Evolutionary conservation across 2,329 filamentous ascomycete species (phyloP).

Genomic region (Neurospora sp.): DNA sequence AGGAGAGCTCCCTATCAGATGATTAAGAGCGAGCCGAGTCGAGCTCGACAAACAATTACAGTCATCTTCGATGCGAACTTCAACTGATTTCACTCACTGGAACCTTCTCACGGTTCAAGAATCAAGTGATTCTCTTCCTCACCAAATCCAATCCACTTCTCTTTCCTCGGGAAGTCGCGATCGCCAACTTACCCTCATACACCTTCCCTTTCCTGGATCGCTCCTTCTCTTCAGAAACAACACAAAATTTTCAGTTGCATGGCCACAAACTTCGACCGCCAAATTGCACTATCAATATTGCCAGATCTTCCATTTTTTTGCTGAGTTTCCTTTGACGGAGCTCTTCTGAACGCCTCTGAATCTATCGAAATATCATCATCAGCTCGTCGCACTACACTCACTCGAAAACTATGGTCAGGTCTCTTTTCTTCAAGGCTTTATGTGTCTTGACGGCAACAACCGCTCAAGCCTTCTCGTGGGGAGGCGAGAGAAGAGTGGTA

Average conservation of each 20-base stretch:
- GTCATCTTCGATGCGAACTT: background rate
- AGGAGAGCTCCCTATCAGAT: background rate
- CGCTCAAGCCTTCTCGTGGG: slow-evolving; percentile 10
- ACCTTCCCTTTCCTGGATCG: background rate
- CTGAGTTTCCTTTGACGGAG: background rate
- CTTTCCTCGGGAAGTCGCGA: background rate
- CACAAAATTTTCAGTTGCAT: background rate
- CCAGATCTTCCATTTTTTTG: background rate
- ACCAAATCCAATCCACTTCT: background rate
- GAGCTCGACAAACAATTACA: background rate
- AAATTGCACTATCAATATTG: background rate
- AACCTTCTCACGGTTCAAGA: background rate
- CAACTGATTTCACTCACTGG: background rate
- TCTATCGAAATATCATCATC: background rate
- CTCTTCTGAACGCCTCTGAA: background rate
- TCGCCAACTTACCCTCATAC: background rate
- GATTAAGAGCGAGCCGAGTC: background rate
- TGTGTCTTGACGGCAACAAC: slow-evolving; percentile 3
- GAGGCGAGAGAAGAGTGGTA: slow-evolving; percentile 4
- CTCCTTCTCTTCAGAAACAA: background rate
- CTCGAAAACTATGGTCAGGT: background rate
- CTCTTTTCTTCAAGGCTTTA: slow-evolving; percentile 4
- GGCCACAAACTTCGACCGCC: background rate
- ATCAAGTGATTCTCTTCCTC: background rate
- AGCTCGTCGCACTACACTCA: background rate